phyloP scores from a whole-genome alignment of 495 filamentous ascomycete genomes.

The Beverwykella pulmonaria region DNA sequence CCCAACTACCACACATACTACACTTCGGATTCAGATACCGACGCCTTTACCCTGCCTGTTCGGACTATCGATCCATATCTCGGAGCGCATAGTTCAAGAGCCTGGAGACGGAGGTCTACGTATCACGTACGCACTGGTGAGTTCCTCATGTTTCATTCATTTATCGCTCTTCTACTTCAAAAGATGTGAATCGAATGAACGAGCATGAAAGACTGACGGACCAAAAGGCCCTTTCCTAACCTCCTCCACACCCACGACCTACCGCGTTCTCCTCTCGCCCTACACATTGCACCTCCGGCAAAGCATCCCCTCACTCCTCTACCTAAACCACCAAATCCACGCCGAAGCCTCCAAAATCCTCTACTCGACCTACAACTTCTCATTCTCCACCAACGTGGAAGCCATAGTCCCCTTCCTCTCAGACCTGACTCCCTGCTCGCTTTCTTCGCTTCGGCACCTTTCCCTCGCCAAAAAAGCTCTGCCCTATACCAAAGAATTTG shows the following conservation, averaged over 20 bases:
- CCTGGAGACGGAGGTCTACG: conserved; percentile 14
- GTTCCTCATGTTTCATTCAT: background rate
- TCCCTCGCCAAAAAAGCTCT: conserved; percentile 54
- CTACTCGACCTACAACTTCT: conserved; percentile 56
- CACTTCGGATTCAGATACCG: conserved; percentile 13
- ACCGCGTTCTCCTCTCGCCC: conserved; percentile 47
- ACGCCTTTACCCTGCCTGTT: conserved; percentile 29
- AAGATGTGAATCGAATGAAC: too few species aligned
- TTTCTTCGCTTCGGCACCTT: conserved; percentile 49
- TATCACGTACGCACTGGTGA: conserved; percentile 28
- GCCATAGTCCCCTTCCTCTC: conserved; percentile 58
- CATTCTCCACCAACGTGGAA: conserved; percentile 57
- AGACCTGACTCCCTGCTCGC: conserved; percentile 53
- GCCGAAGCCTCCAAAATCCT: conserved; percentile 54
- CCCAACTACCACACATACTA: conserved; percentile 40
- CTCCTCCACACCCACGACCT: conserved; percentile 50
- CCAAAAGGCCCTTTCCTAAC: conserved; percentile 42
- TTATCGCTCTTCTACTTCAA: too few species aligned
- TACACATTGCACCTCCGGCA: conserved; percentile 37
- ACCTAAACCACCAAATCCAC: conserved; percentile 52
- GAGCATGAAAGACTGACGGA: too few species aligned
- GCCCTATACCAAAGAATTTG: conserved; percentile 53
- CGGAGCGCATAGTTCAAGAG: conserved; percentile 9
- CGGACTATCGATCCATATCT: conserved; percentile 39
- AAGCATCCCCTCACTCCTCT: conserved; percentile 50